phyloP scores from a whole-genome alignment of 2,329 filamentous ascomycete species.

The Dendryphion nanum region DNA sequence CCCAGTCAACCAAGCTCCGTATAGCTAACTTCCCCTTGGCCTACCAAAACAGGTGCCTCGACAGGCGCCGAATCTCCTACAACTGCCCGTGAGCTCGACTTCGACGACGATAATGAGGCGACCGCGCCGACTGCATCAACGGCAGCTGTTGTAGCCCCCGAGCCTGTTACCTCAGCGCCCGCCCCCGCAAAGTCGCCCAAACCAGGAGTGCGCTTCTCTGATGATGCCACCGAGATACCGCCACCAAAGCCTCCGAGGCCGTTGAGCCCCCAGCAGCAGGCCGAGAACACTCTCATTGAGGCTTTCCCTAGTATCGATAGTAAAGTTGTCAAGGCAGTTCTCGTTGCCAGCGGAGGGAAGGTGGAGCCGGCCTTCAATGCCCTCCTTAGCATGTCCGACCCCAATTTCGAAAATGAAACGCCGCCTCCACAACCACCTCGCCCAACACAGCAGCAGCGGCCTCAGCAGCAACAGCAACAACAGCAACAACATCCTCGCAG shows the following conservation, averaged over 20 bases:
- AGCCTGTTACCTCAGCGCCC: conserved; percentile 40
- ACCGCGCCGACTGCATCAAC: conserved; percentile 10
- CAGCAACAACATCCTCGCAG: conserved; percentile 53
- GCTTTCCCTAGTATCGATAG: conserved; percentile 85
- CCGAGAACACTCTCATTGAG: conserved; percentile 84
- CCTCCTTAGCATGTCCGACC: conserved; percentile 69
- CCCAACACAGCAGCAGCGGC: conserved; percentile 56
- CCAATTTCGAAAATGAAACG: conserved; percentile 49
- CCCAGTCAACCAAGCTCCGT: conserved; percentile 3
- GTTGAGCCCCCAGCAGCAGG: conserved; percentile 76
- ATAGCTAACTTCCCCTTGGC: conserved; percentile 23
- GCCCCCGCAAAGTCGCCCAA: conserved; percentile 40
- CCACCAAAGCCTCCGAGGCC: conserved; percentile 80
- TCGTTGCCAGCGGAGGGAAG: conserved; percentile 80
- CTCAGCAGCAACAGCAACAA: conserved; percentile 78
- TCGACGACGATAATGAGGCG: conserved; percentile 55
- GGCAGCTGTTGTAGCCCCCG: conserved; percentile 19
- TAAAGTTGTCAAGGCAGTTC: conserved; percentile 79
- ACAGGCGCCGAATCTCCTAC: conserved; percentile 51
- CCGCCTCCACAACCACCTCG: conserved; percentile 82
- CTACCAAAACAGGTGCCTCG: conserved; percentile 36
- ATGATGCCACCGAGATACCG: conserved; percentile 55
- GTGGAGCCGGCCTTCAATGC: conserved; percentile 96
- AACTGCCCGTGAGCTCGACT: conserved; percentile 56
- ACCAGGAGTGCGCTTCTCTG: conserved; percentile 48